Percentiles rank a stretch among this genome's conserved stretches.
These are phyloP conservation scores for Lactarius sp. DNA, from an alignment of 768 basidiomycete genomes.

Conservation along the genomic window DNA sequence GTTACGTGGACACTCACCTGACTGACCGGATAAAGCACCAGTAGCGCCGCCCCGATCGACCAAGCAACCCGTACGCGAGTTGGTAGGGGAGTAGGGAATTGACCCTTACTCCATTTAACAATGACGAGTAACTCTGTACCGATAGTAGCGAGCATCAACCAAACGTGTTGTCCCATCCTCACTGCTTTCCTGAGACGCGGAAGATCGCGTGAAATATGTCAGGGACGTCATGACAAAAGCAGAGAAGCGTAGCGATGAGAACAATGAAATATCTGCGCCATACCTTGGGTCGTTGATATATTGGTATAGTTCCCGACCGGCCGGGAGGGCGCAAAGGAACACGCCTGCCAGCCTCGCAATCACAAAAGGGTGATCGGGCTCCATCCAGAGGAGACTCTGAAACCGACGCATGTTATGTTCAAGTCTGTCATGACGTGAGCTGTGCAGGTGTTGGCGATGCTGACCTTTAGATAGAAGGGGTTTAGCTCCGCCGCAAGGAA, in stretches of 20 bases:
- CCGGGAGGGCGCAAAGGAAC: slow-evolving; percentile 83
- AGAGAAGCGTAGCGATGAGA: slow-evolving; percentile 5
- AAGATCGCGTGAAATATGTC: slow-evolving; percentile 22
- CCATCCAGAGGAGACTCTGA: slow-evolving; percentile 75
- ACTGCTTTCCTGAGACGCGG: slow-evolving; percentile 55
- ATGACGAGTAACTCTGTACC: slow-evolving; percentile 77
- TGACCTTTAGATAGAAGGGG: slow-evolving; percentile 83
- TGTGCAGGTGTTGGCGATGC: slow-evolving; percentile 17
- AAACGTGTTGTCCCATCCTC: slow-evolving; percentile 86
- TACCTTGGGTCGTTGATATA: slow-evolving; percentile 81
- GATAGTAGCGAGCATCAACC: slow-evolving; percentile 84
- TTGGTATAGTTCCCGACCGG: slow-evolving; percentile 77
- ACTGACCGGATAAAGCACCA: slow-evolving; percentile 64
- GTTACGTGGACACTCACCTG: slow-evolving; percentile 44
- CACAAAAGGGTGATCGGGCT: slow-evolving; percentile 83
- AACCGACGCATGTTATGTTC: slow-evolving; percentile 1
- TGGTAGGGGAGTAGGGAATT: slow-evolving; percentile 63
- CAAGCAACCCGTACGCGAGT: slow-evolving; percentile 59
- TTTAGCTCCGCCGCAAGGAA: slow-evolving; percentile 84
- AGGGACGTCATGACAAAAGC: slow-evolving; percentile 10
- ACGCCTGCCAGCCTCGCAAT: slow-evolving; percentile 66
- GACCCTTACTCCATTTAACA: slow-evolving; percentile 74
- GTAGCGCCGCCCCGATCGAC: slow-evolving; percentile 50
- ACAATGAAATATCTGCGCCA: slow-evolving; percentile 26
- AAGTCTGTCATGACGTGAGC: neutral